Conservation (phyloP, 805 yeast species). For the Debaryomyces castellii region DNA sequence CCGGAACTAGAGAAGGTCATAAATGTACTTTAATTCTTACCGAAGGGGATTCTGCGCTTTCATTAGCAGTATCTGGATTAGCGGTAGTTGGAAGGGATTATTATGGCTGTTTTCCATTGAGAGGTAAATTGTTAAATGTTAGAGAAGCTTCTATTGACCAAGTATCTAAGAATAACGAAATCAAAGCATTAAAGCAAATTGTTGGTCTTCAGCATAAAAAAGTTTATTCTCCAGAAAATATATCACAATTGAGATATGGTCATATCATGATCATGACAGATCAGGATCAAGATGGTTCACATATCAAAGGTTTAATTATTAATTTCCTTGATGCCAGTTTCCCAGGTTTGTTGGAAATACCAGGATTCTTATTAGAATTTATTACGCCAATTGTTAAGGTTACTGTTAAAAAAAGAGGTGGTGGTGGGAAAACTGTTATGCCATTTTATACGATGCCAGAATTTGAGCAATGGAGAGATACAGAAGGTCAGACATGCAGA, state of each 20-base stretch:
- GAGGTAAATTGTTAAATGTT: conserved; percentile 93
- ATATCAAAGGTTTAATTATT: conserved; percentile 92
- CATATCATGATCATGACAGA: conserved; percentile 99
- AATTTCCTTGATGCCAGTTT: conserved; percentile 91
- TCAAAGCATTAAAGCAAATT: conserved; percentile 91
- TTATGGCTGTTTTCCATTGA: conserved; percentile 91
- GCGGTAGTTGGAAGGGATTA: conserved; percentile 94
- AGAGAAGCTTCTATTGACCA: conserved; percentile 98
- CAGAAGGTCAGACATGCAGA: conserved; percentile 67
- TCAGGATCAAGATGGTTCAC: conserved; percentile 99
- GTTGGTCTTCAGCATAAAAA: conserved; percentile 95
- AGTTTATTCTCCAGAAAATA: conserved; percentile 59
- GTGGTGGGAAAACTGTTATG: conserved; percentile 53
- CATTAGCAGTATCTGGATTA: conserved; percentile 89
- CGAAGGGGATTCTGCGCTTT: conserved; percentile 95
- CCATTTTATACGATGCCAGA: conserved; percentile 95
- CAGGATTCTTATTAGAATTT: conserved; percentile 90
- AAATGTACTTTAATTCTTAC: conserved; percentile 92
- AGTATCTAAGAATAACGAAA: conserved; percentile 87
- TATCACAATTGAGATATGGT: conserved; percentile 82
- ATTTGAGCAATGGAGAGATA: conserved; percentile 88
- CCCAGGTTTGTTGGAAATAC: conserved; percentile 87
- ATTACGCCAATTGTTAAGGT: conserved; percentile 97
- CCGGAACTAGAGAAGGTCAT: conserved; percentile 90
- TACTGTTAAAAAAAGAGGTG: conserved; percentile 61